phyloP scores from a whole-genome alignment of 129 eudicot genomes.

The Lactuca sativa region DNA sequence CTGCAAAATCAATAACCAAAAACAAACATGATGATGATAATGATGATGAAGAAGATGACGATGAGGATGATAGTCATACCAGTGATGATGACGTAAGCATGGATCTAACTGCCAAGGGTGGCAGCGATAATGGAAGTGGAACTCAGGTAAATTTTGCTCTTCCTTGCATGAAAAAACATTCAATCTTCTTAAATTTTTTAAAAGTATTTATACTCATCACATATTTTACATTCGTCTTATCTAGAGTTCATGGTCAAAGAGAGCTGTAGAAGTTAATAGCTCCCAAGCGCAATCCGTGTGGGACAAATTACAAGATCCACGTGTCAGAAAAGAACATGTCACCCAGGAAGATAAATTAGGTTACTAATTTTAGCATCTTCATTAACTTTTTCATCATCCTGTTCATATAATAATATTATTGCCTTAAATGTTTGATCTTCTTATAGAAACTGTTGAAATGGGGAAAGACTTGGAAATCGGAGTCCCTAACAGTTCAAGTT shows the following conservation, averaged over 20 bases:
- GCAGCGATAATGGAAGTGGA: slow-evolving; percentile 81
- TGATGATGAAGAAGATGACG: slow-evolving; percentile 1
- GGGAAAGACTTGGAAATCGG: slow-evolving; percentile 62
- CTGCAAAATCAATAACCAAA: slow-evolving; percentile 42
- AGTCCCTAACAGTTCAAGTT: slow-evolving; percentile 37
- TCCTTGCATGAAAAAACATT: background rate
- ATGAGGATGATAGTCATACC: slow-evolving; percentile 44
- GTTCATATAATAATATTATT: background rate
- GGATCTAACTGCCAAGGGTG: slow-evolving; percentile 47
- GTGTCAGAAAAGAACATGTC: slow-evolving; percentile 34
- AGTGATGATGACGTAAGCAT: slow-evolving; percentile 46
- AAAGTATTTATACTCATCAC: background rate
- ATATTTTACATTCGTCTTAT: slow-evolving; percentile 14
- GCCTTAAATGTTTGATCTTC: background rate
- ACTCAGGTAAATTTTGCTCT: slow-evolving; percentile 54
- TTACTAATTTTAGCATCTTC: slow-evolving; percentile 11
- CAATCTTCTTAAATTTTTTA: background rate
- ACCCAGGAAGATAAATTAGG: slow-evolving; percentile 42
- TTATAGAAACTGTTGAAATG: slow-evolving; percentile 44
- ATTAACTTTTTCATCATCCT: slow-evolving; percentile 2
- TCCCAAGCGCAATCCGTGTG: slow-evolving; percentile 45
- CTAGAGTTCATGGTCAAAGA: slow-evolving; percentile 88
- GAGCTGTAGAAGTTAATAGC: slow-evolving; percentile 68
- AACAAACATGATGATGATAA: slow-evolving; percentile 50
- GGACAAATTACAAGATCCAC: slow-evolving; percentile 48